A percentile compares a stretch with the other conserved stretches of the same genome.
These are phyloP conservation scores for Blastobotrys malaysiensis DNA, from an alignment of 1,139 yeast genomes.

Conservation along the genomic window DNA sequence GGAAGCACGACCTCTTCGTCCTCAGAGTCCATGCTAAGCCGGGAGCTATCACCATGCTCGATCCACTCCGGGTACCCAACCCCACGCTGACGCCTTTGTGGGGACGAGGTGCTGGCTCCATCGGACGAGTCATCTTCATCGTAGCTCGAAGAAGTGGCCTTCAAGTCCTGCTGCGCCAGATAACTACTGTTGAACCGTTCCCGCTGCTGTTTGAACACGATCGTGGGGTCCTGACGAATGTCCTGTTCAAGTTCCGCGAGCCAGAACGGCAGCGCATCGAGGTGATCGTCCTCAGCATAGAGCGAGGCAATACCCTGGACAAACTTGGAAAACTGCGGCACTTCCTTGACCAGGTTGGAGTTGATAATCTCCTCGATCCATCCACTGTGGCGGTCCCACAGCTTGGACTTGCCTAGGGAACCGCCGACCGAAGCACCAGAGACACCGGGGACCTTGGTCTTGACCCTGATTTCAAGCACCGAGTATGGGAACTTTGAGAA, in stretches of 20 bases:
- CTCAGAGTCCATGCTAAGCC: conserved; percentile 72
- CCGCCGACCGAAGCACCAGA: conserved; percentile 13
- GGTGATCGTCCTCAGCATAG: conserved; percentile 82
- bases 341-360: conserved; percentile 80
- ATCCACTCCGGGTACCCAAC: conserved; percentile 19
- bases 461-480: conserved; percentile 79
- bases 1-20: conserved; percentile 85
- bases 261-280: conserved; percentile 93
- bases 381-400: conserved; percentile 39
- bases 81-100: conserved; percentile 6
- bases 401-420: conserved; percentile 4
- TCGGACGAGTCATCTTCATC: conserved; percentile 30
- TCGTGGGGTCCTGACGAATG: conserved; percentile 68
- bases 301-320: conserved; percentile 86
- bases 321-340: conserved; percentile 85
- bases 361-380: conserved; percentile 89
- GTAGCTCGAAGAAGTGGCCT: conserved; percentile 9
- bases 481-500: conserved; percentile 81
- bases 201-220: conserved; percentile 57
- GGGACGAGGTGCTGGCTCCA: conserved; percentile 18
- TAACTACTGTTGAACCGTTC: conserved; percentile 18
- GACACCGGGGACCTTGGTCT: conserved; percentile 17
- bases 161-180: conserved; percentile 13
- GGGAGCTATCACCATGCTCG: conserved; percentile 20
- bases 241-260: conserved; percentile 83